Conservation (phyloP, 2,329 filamentous ascomycete species). For the Didymella arachidicola region DNA sequence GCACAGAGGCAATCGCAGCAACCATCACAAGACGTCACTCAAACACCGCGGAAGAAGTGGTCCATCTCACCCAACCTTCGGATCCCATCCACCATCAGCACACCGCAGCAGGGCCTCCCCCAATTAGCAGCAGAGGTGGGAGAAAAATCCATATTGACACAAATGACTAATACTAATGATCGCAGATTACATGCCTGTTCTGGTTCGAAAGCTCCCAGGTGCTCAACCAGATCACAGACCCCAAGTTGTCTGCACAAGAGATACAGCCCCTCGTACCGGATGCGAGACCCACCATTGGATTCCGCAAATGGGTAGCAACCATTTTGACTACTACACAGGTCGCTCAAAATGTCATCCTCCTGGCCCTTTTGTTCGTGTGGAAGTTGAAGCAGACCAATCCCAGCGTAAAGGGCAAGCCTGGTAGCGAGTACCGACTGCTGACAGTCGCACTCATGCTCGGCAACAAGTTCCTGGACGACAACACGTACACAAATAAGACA, state of each 20-base stretch:
- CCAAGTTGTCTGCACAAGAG: slow-evolving; percentile 53
- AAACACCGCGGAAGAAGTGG: slow-evolving; percentile 42
- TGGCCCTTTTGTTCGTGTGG: slow-evolving; percentile 92
- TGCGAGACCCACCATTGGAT: slow-evolving; percentile 78
- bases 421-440: slow-evolving; percentile 90
- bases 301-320: slow-evolving; percentile 91
- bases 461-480: slow-evolving; percentile 98
- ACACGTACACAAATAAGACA: slow-evolving; percentile 99
- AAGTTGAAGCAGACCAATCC: slow-evolving; percentile 90
- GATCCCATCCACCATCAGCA: slow-evolving; percentile 48
- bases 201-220: slow-evolving; percentile 94
- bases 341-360: slow-evolving; percentile 89
- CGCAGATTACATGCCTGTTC: slow-evolving; percentile 90
- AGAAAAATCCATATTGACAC: neutral
- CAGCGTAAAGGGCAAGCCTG: slow-evolving; percentile 85
- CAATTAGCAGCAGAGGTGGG: slow-evolving; percentile 53
- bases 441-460: slow-evolving; percentile 97
- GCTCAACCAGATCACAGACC: slow-evolving; percentile 75
- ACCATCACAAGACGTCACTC: slow-evolving; percentile 31
- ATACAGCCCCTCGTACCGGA: slow-evolving; percentile 69
- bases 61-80: slow-evolving; percentile 48
- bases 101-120: slow-evolving; percentile 51
- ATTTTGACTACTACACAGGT: slow-evolving; percentile 95
- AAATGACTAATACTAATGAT: slow-evolving; percentile 23
- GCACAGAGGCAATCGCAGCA: slow-evolving; percentile 26